Base-by-base conservation (phyloP, 1,284 basidiomycete species). In the Sporisorium scitamineum region DNA sequence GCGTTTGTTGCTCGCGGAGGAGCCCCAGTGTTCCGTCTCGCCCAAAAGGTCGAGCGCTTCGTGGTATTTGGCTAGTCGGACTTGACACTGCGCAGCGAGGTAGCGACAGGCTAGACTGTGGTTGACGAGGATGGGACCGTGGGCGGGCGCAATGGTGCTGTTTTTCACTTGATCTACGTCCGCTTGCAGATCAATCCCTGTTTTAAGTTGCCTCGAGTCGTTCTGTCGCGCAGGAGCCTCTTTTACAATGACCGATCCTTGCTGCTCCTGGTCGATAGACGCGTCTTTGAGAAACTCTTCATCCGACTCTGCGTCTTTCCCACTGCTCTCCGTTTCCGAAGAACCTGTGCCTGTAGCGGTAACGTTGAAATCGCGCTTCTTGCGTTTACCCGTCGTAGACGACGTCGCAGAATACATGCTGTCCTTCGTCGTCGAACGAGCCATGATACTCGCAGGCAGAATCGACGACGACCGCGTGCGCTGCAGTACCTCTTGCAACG, bases 1-100 rank as follows among this genome's bases (percentile, higher is more conserved):
- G 4, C 60, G 57, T 44, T 73, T 79, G 48, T 78, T 73, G 44
- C 58, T 66, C 13, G 69, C 56, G 2, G 50, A 63, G 6, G 61
- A 61, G 63, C 54, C 64, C 84, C 80, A 74, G 29, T 79, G 74
- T 44, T 68, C 55, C 31, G 60, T 42, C 82, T 88, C 64, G 39
- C 96, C 97, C 1, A 99, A 89, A 88, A 98, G 91, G 80, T 97
- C 95, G 11, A 94, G 90, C 5, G 96, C 96, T 70, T 94, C 94
- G 16, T 91, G 88, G 91, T 94, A 97, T 83, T 95, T 94, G 7
- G 94, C 95, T 84, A 95, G 92, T 52, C 94, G 89, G 39, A 97
- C 93, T 87, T 95, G 91, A 85, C 95, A 97, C 81, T 98, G 94
- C 7, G 95, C 95, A 24, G 94, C 95, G 20, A 84, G 69, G 61